A percentile compares a stretch with the other conserved stretches of the same genome.
These are phyloP conservation scores for Linnemannia schmuckeri DNA, from an alignment of 192 early-diverging fungal genomes.

Conservation along the genomic window DNA sequence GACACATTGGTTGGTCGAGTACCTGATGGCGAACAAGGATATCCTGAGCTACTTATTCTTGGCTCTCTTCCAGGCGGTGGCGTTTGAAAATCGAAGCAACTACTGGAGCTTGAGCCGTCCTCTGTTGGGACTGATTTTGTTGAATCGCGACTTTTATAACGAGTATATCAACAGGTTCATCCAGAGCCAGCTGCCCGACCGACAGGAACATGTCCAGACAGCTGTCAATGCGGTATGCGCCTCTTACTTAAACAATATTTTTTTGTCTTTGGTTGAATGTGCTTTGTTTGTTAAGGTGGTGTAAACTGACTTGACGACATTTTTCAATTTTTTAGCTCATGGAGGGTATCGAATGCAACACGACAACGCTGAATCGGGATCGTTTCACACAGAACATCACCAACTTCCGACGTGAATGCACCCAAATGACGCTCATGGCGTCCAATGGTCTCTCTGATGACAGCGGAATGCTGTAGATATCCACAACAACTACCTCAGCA, in stretches of 20 bases:
- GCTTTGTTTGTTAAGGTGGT: not conserved
- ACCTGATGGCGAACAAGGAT: constrained; percentile 68
- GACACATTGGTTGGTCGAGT: constrained; percentile 70
- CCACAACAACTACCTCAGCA: not conserved
- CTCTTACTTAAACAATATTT: not conserved
- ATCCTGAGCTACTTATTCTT: constrained; percentile 74
- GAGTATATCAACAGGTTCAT: constrained; percentile 69
- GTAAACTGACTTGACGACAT: not conserved
- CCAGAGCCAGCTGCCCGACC: constrained; percentile 62
- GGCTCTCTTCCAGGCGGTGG: constrained; percentile 77
- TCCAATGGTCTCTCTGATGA: constrained; percentile 9
- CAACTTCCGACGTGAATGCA: constrained; percentile 63
- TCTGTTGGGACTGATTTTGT: constrained; percentile 80
- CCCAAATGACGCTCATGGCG: constrained; percentile 53
- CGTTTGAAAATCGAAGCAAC: constrained; percentile 86
- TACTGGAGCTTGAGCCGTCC: constrained; percentile 89
- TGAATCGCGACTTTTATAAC: constrained; percentile 76
- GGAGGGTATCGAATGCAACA: constrained; percentile 70
- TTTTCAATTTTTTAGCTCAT: constrained; percentile 43
- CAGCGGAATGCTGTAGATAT: constrained; percentile 54
- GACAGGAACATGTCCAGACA: constrained; percentile 60
- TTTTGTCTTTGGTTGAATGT: not conserved
- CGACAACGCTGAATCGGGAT: constrained; percentile 70
- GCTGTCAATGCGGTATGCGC: constrained; percentile 49
- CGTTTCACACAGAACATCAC: constrained; percentile 76